Conservation (phyloP, 2,329 filamentous ascomycete species). For the Cercospora sp. region DNA sequence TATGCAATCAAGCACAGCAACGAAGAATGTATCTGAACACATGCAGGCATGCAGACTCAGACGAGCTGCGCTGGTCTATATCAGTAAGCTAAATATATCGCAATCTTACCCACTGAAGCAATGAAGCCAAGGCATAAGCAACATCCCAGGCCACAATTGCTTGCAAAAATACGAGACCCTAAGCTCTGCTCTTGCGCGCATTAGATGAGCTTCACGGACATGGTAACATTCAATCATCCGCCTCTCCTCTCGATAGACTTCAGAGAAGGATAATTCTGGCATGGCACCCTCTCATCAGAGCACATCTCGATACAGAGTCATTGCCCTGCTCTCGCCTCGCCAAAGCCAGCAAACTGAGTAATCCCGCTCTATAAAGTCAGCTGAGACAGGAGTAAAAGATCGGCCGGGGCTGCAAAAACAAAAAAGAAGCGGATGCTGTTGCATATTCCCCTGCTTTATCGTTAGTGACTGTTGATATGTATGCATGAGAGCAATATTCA, state of each 20-base stretch:
- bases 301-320: too few species aligned
- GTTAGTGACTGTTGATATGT: not conserved
- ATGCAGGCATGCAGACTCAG: too few species aligned
- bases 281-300: too few species aligned
- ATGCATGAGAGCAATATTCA: not conserved
- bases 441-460: not conserved
- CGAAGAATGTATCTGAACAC: too few species aligned
- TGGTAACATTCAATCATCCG: too few species aligned
- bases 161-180: not conserved
- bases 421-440: rapidly evolving
- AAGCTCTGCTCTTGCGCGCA: too few species aligned
- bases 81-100: not conserved
- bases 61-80: not conserved
- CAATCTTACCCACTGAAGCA: not conserved
- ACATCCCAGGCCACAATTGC: not conserved
- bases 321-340: too few species aligned
- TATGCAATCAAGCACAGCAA: not conserved
- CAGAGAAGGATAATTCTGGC: too few species aligned
- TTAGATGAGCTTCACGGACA: too few species aligned
- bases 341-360: too few species aligned
- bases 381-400: too few species aligned
- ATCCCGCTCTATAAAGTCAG: not conserved
- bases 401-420: not conserved
- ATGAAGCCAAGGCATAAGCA: not conserved
- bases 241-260: too few species aligned